These are phyloP conservation scores for Ophiostoma sp. DNA, from an alignment of 2,329 filamentous ascomycete species.

Conservation along the genomic window DNA sequence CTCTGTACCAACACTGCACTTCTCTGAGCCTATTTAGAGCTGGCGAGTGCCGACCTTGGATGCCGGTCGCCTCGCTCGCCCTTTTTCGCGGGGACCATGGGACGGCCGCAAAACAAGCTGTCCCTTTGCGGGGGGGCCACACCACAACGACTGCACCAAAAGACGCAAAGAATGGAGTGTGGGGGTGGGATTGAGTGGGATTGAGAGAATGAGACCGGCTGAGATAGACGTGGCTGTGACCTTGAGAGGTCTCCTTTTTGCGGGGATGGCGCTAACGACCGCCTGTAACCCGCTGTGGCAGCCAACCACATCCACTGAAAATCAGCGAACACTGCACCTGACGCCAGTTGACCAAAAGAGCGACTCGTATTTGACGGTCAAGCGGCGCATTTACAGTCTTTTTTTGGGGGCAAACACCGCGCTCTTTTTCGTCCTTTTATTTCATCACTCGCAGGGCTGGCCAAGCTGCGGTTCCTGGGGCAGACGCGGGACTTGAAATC, in stretches of 20 bases:
- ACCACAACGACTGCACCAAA: not conserved
- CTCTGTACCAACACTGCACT: not conserved
- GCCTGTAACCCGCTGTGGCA: not conserved
- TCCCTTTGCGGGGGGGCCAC: not conserved
- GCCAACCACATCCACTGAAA: too few species aligned
- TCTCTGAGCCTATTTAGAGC: not conserved
- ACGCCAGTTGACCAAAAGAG: not conserved
- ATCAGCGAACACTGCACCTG: not conserved
- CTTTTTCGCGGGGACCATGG: not conserved
- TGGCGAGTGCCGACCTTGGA: not conserved
- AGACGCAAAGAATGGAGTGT: not conserved
- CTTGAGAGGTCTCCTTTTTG: not conserved
- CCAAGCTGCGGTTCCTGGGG: not conserved
- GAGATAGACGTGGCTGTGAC: not conserved
- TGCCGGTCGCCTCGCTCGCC: not conserved
- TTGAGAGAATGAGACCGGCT: not conserved
- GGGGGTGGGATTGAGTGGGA: not conserved
- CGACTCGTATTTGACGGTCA: not conserved
- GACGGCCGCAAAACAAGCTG: not conserved
- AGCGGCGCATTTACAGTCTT: not conserved
- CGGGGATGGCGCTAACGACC: not conserved
- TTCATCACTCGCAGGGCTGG: not conserved
- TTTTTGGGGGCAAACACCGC: not conserved
- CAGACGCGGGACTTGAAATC: not conserved
- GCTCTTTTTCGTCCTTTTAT: not conserved